phyloP scores from a whole-genome alignment of 495 filamentous ascomycete genomes.

The Cryomyces antarcticus region DNA sequence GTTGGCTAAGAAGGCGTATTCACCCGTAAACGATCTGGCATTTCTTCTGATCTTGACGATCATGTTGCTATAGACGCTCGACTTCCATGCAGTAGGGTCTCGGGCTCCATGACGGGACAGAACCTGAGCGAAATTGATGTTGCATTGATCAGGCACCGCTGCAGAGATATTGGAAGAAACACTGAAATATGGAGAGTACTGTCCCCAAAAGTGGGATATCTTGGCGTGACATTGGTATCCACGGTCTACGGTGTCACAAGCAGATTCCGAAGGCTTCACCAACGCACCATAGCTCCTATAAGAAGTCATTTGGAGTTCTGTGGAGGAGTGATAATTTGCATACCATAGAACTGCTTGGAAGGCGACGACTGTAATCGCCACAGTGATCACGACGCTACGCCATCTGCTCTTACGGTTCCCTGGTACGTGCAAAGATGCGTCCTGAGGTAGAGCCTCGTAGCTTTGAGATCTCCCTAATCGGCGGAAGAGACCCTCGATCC shows the following conservation, averaged over 20 bases:
- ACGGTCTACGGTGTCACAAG: conserved; percentile 35
- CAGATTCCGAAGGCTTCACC: neutral
- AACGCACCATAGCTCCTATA: no score
- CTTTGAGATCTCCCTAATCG: no score
- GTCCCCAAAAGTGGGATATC: conserved; percentile 59
- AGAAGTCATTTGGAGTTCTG: no score
- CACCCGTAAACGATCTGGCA: conserved; percentile 32
- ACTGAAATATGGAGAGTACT: conserved; percentile 67
- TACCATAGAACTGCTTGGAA: neutral
- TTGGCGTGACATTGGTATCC: conserved; percentile 43
- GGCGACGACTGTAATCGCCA: no score
- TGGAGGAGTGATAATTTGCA: no score
- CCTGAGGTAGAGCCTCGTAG: no score
- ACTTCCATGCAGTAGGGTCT: conserved; percentile 48
- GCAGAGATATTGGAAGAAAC: conserved; percentile 40
- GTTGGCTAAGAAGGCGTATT: conserved; percentile 39
- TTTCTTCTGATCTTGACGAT: conserved; percentile 33
- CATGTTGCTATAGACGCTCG: conserved; percentile 5
- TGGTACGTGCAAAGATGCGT: no score
- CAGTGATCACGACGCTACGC: no score
- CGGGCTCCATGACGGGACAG: conserved; percentile 72
- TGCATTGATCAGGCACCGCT: conserved; percentile 38
- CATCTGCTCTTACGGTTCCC: no score
- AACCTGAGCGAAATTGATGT: conserved; percentile 56
- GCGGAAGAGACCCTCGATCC: no score